Base-by-base conservation (phyloP, 345 rosid genomes). In the Eucalyptus tenuipes region DNA sequence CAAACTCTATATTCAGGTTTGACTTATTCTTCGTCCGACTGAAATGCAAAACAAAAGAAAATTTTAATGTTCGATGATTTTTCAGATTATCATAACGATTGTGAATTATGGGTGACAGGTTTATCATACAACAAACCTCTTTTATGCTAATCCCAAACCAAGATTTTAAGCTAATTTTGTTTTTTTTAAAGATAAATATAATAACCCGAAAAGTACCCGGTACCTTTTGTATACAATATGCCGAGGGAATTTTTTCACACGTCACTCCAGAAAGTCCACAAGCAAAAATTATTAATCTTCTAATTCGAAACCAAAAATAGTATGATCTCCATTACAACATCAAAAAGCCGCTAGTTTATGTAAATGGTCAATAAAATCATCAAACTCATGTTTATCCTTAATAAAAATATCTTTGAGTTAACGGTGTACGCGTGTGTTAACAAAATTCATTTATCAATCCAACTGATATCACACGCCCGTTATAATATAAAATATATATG, bases 311-410 rank as follows among this genome's bases (percentile, higher is more conserved):
- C 31, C 31, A 55, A 61, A 59, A 64, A n/a, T 7, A n/a, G 10
- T 14, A 64, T 1, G 1, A 64, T n/a, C 37, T 64, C 40, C 40
- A 4, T n/a, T 7, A 0, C 75, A 64, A n/a, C 1, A 8, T n/a
- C 10, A 64, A 64, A 33, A 64, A n/a, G 20, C 75, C 37, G 8
- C 10, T 14, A 14, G 37, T 14, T n/a, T 14, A n/a, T 15, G 10
- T 64, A n/a, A 64, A 64, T 64, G 20, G 40, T 64, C 75, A 64
- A 64, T n/a, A 14, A 33, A 64, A 64, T 64, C 20, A 64, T 14
- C 40, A n/a, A 64, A 64, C 12, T n/a, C 20, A 7, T 31, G 18
- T n/a, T n/a, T 64, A n/a, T 64, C 40, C 20, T n/a, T n/a, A 7
- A 16, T 15, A n/a, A 64, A 4, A 64, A 64, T 14, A 64, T 64